Percentiles rank a stretch among this genome's conserved stretches.
These are phyloP conservation scores for Aureobasidium pullulans DNA, from an alignment of 2,329 filamentous ascomycete species.

Conservation along the genomic window DNA sequence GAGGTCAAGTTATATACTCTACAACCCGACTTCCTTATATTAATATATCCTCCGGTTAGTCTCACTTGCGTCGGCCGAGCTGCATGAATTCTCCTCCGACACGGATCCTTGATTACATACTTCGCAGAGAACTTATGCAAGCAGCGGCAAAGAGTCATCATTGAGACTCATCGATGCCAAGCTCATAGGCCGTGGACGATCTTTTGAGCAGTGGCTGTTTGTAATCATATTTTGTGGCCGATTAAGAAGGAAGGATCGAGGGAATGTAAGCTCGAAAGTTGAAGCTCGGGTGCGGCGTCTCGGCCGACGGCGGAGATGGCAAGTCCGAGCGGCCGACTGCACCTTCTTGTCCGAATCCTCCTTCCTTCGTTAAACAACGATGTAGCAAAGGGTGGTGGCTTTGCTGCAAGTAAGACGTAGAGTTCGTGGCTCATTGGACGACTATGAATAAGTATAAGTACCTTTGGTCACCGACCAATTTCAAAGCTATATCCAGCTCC, in stretches of 20 bases:
- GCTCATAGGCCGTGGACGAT: not conserved
- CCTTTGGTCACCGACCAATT: not conserved
- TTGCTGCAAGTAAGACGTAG: not conserved
- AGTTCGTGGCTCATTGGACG: no score
- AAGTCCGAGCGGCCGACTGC: not conserved
- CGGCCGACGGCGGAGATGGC: not conserved
- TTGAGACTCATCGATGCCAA: no score
- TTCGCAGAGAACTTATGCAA: no score
- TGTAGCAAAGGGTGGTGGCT: not conserved
- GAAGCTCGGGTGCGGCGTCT: not conserved
- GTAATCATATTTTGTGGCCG: not conserved
- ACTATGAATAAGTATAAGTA: not conserved
- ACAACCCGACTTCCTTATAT: not conserved
- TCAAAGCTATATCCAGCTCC: not conserved
- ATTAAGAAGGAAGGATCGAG: not conserved
- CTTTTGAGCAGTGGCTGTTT: not conserved
- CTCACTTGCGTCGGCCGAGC: not conserved
- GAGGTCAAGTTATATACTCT: not conserved
- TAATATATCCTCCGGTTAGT: not conserved
- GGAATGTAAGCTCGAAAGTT: not conserved
- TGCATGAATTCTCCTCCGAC: not conserved
- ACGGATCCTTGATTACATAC: no score
- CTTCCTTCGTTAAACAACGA: not conserved
- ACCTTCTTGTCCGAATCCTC: not conserved
- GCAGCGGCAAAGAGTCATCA: no score